Evolutionary conservation across 768 basidiomycete genomes (phyloP).

Genomic region (Dentipellis fragilis): DNA sequence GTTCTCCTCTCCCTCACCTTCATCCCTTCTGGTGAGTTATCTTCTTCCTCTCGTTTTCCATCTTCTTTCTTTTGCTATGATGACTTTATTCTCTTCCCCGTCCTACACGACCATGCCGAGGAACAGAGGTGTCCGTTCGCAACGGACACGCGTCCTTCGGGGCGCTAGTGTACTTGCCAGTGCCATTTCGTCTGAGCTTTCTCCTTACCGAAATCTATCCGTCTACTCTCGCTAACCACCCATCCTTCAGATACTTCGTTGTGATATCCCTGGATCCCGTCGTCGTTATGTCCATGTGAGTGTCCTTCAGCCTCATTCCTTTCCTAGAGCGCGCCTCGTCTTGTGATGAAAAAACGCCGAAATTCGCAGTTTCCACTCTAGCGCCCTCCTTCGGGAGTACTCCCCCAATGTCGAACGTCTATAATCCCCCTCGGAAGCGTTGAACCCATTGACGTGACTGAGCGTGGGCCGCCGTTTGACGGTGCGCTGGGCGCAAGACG

Average conservation of each 20-base stretch:
- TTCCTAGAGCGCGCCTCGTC: background rate
- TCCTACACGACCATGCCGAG: slow-evolving; percentile 87
- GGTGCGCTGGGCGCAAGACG: slow-evolving; percentile 68
- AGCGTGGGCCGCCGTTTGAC: slow-evolving; percentile 51
- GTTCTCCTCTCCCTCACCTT: background rate
- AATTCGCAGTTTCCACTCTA: slow-evolving; percentile 88
- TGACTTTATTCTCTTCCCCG: slow-evolving; percentile 89
- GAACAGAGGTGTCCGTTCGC: slow-evolving; percentile 71
- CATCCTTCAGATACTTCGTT: too few relatives aligned
- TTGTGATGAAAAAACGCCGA: slow-evolving; percentile 30
- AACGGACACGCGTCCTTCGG: slow-evolving; percentile 55
- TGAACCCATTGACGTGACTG: slow-evolving; percentile 53
- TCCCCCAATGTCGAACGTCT: slow-evolving; percentile 63
- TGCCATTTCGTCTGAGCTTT: slow-evolving; percentile 71
- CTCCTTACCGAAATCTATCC: background rate
- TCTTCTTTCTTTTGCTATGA: slow-evolving; percentile 21
- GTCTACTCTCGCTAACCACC: background rate
- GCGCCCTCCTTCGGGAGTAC: slow-evolving; percentile 53
- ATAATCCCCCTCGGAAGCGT: slow-evolving; percentile 53
- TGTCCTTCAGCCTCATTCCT: slow-evolving; percentile 35
- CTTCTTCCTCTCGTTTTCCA: background rate
- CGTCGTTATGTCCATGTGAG: slow-evolving; percentile 4
- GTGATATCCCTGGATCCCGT: background rate
- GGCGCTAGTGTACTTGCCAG: slow-evolving; percentile 79
- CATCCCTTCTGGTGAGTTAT: background rate